Percentiles rank a stretch among this genome's conserved stretches.
phyloP scores from a whole-genome alignment of 2,329 filamentous ascomycete genomes.

The Domatiomyces globalis region DNA sequence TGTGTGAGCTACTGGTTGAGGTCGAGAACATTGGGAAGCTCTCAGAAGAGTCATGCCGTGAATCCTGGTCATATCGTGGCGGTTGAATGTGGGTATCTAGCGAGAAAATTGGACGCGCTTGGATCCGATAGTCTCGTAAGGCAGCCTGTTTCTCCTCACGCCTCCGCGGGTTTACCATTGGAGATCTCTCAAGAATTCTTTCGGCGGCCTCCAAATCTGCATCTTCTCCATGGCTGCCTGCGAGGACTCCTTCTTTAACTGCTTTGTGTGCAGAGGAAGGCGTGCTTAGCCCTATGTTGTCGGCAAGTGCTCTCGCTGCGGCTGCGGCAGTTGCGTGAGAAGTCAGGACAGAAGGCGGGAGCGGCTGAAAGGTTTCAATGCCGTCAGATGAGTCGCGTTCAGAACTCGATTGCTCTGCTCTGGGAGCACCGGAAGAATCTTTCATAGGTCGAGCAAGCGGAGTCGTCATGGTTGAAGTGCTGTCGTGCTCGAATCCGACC shows the following conservation, averaged over 20 bases:
- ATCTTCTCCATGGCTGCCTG: neutral
- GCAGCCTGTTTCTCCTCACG: conserved; percentile 31
- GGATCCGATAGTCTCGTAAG: conserved; percentile 35
- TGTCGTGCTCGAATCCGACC: conserved; percentile 28
- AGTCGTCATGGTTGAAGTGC: conserved; percentile 42
- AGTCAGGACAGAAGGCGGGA: conserved; percentile 31
- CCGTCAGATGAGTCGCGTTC: conserved; percentile 15
- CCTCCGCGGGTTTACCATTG: conserved; percentile 21
- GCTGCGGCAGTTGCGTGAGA: conserved; percentile 22
- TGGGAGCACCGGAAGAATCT: conserved; percentile 24
- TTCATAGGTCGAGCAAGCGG: conserved; percentile 39
- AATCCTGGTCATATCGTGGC: conserved; percentile 25
- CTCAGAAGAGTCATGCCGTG: conserved; percentile 44
- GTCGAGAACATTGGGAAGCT: conserved; percentile 51
- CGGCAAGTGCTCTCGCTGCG: conserved; percentile 13
- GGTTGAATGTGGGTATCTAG: conserved; percentile 29
- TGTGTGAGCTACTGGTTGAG: conserved; percentile 44
- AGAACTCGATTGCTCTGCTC: neutral
- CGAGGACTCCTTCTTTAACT: neutral
- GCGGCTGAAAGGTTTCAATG: conserved; percentile 26
- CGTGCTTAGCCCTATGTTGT: conserved; percentile 3
- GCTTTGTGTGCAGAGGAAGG: neutral
- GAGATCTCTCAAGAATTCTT: neutral
- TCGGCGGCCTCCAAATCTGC: neutral
- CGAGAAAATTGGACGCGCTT: conserved; percentile 36